phyloP scores from a whole-genome alignment of 2,329 filamentous ascomycete genomes.

The Stemphylium vesicarium region DNA sequence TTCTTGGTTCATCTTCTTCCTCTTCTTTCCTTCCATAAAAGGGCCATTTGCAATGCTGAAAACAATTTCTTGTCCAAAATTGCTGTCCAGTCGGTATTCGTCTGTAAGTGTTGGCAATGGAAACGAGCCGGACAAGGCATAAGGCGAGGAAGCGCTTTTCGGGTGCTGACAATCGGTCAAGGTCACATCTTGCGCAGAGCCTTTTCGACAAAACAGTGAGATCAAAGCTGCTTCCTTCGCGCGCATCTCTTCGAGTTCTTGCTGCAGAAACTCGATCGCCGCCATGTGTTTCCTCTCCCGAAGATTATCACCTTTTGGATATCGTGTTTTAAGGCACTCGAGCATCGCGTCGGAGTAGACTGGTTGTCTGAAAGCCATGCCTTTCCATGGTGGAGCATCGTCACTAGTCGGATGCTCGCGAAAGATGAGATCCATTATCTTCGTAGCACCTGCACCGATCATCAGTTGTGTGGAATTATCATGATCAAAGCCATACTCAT shows the following conservation, averaged over 20 bases:
- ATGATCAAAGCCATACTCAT: not conserved
- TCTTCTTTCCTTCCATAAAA: conserved; percentile 29
- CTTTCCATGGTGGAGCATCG: conserved; percentile 33
- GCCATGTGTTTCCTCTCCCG: conserved; percentile 37
- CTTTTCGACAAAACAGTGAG: not conserved
- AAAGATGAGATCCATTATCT: conserved; percentile 21
- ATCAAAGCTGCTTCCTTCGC: not conserved
- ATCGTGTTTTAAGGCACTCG: conserved; percentile 28
- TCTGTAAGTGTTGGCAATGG: not conserved
- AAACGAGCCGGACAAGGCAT: not conserved
- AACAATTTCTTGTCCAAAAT: conserved; percentile 29
- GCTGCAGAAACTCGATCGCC: conserved; percentile 34
- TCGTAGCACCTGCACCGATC: not conserved
- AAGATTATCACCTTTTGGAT: conserved; percentile 26
- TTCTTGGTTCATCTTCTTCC: conserved; percentile 34
- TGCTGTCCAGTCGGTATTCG: conserved; percentile 6
- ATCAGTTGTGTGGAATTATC: not conserved
- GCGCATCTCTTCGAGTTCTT: conserved; percentile 30
- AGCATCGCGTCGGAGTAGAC: conserved; percentile 35
- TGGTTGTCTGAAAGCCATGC: conserved; percentile 28
- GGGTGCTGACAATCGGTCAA: not conserved
- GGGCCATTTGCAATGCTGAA: conserved; percentile 32
- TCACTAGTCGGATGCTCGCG: conserved; percentile 28
- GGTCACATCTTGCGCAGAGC: not conserved
- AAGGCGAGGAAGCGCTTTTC: not conserved